Evolutionary conservation across 805 yeast genomes (phyloP).

Genomic region (Wickerhamiella brachini): DNA sequence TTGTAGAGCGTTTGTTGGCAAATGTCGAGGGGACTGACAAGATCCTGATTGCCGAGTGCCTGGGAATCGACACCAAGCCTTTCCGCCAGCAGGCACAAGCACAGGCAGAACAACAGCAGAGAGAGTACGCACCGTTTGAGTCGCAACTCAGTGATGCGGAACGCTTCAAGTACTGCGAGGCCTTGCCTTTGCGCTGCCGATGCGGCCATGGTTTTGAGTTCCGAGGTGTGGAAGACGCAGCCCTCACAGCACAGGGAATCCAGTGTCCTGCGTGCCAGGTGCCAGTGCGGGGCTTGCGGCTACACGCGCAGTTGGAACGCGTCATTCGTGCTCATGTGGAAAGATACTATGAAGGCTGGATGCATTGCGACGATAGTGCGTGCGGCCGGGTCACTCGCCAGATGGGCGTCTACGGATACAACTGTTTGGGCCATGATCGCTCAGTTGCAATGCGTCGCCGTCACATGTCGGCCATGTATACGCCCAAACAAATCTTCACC

Average conservation of each 20-base stretch:
- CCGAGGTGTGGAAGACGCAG: conserved; percentile 52
- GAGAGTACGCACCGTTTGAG: not conserved
- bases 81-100: not conserved
- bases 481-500: conserved; percentile 70
- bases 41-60: conserved; percentile 56
- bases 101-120: not conserved
- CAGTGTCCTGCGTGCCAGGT: conserved; percentile 50
- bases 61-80: conserved; percentile 52
- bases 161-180: conserved; percentile 55
- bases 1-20: conserved; percentile 75
- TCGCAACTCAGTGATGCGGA: conserved; percentile 40
- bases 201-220: conserved; percentile 52
- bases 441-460: conserved; percentile 38
- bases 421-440: conserved; percentile 49
- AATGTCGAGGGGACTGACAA: conserved; percentile 78
- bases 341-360: conserved; percentile 74
- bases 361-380: conserved; percentile 69
- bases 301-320: conserved; percentile 65
- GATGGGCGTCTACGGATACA: conserved; percentile 67
- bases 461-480: conserved; percentile 59
- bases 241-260: conserved; percentile 54
- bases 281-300: conserved; percentile 35
- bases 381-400: conserved; percentile 75
- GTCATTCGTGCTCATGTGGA: conserved; percentile 57
- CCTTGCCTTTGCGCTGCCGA: conserved; percentile 43